Evolutionary conservation across 495 filamentous ascomycete species (phyloP), one percentile per base, ranked within the genome.

Genomic region (Penicillium turbatum): DNA sequence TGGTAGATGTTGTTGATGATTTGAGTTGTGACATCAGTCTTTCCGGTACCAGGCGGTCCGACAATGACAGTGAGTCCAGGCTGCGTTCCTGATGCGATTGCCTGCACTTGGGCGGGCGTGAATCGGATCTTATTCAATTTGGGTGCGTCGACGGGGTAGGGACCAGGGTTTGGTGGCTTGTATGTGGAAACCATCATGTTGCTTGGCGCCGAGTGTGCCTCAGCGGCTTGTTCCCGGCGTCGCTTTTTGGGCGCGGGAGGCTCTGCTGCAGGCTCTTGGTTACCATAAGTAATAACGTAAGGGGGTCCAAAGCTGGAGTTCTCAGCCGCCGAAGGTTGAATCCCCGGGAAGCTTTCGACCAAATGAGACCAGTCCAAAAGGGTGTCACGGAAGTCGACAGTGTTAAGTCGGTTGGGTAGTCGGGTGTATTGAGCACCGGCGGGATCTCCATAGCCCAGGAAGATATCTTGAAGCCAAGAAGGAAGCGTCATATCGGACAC

Each of bases 1-100:
- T 97, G 95, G 68, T 97, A 99, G 48, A 99, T 87, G 65, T 97
- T 97, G 78, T 89, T 96, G 72, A 99, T 97, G 57, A 97, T 95
- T 67, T 99, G 93, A 3, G 92, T 97, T 24, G 90, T 90, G 50
- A 99, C 95, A 70, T 99, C 93, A 26, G 93, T 99, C 74, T 99
- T 99, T 52, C 93, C 93, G 3, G 93, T 99, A 12, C 93, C 93
- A 8, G 93, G 93, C 36, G 93, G 93, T 0, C 93, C 93, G 51
- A 97, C 90, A 54, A 99, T 88, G 56, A 99, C 82, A 10, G 92
- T 96, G 40, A 99, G 79, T 11, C 93, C 93, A 13, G 93, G 95
- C 60, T 99, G 95, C 21, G 86, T 93, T 16, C 93, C 93, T 31
- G 93, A 97, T 36, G 84, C 80, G 55, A 99, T 96, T 37, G 93